Evolutionary conservation across 257 asterid species (phyloP), one percentile per base, ranked within the genome.

Genomic region (Capsicum pubescens): DNA sequence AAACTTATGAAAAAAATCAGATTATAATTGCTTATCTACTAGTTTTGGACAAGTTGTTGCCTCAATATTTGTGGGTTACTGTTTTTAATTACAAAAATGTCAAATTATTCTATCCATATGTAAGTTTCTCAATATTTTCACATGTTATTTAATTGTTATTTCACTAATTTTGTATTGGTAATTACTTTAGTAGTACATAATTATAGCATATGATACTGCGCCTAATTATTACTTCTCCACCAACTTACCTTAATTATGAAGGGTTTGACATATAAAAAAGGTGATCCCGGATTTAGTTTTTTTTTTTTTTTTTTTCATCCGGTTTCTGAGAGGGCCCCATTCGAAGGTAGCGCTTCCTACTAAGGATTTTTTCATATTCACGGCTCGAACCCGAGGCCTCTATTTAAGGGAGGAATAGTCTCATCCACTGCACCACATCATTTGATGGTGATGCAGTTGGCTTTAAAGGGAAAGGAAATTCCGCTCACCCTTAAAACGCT

Each of bases 181-280:
- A 74, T 74, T 19, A 6, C 59, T 72, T 74, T 21, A 36, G 14
- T 69, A 26, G 48, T 26, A 8, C 44, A 21, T 26, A 26, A 26
- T 26, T 3, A 76, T 19, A 59, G 1, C 80, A 48, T 48, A 48
- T 74, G 39, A 74, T 21, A 19, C 7, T 21, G 46, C 81, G 81
- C 61, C 60, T 74, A 48, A 50, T 74, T 74, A 13, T 19, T 72
- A 10, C 16, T 13, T 50, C 42, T 74, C 44, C 59, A 48, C 80
- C n/a, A 19, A 26, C 63, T 26, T 52, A 76, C 19, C 81, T 76
- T 76, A 21, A 32, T 50, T 52, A 76, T 26, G 63, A 76, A 52
- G 48, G 60, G 12, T 76, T 52, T 52, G 61, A 13, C 46, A 76
- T 26, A 52, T 76, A 12, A 52, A 0, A 54, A 17, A 17, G 11